These are phyloP conservation scores for Kodamaea lidongshanica DNA, from an alignment of 805 yeast genomes.

Conservation along the genomic window DNA sequence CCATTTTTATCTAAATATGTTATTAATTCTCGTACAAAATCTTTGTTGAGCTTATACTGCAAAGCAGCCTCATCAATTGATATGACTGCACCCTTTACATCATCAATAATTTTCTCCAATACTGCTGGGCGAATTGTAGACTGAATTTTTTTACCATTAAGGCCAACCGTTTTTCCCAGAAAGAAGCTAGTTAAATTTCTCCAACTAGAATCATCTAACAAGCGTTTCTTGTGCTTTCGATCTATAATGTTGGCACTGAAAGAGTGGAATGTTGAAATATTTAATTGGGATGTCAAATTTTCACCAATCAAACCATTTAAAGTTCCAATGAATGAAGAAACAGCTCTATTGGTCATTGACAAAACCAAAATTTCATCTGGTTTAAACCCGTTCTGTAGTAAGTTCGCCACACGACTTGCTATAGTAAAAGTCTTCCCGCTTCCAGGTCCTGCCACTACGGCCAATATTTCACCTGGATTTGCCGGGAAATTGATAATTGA, in stretches of 20 bases:
- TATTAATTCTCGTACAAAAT: conserved; percentile 23
- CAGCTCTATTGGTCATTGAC: conserved; percentile 67
- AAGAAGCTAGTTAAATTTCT: conserved; percentile 26
- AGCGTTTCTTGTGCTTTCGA: conserved; percentile 17
- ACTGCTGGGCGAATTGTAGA: conserved; percentile 19
- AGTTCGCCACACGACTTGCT: conserved; percentile 44
- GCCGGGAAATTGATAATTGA: conserved; percentile 40
- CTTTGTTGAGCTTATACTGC: conserved; percentile 19
- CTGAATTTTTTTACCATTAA: conserved; percentile 19
- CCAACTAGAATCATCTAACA: conserved; percentile 56
- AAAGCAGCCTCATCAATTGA: conserved; percentile 20
- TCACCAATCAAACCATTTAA: conserved; percentile 28
- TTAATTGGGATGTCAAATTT: conserved; percentile 26
- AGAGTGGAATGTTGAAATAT: conserved; percentile 58
- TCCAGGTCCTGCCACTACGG: conserved; percentile 66
- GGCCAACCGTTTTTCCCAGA: conserved; percentile 28
- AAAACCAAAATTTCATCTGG: conserved; percentile 57
- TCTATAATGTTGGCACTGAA: conserved; percentile 48
- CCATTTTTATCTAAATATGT: conserved; percentile 27
- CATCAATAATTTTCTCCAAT: conserved; percentile 21
- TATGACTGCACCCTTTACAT: conserved; percentile 17
- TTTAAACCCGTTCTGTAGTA: too few species aligned
- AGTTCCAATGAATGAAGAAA: conserved; percentile 39
- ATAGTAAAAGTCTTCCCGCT: conserved; percentile 65
- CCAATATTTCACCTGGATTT: conserved; percentile 35